phyloP scores from a whole-genome alignment of 1,139 yeast species.

The Lizanozyma gosingica region DNA sequence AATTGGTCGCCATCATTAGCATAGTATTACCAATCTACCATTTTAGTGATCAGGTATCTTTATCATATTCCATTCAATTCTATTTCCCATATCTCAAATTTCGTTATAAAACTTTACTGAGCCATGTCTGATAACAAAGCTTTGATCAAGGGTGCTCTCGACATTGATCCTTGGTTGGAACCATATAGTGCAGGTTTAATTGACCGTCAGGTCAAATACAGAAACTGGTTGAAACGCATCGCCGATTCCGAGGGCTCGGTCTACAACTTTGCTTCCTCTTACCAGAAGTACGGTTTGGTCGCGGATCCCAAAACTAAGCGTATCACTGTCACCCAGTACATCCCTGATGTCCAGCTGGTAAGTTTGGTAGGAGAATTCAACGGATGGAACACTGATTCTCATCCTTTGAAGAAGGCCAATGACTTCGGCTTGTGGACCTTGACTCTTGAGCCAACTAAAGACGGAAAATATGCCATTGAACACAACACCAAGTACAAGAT shows the following conservation, averaged over 20 bases:
- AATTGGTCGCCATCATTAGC: too few relatives aligned
- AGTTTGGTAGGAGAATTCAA: constrained; percentile 86
- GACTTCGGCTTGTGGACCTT: constrained; percentile 66
- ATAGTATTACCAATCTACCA: background rate
- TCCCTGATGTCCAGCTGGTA: constrained; percentile 76
- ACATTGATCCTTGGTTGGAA: constrained; percentile 79
- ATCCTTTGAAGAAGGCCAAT: constrained; percentile 44
- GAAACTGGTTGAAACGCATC: constrained; percentile 36
- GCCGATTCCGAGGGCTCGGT: constrained; percentile 39
- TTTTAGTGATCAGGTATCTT: too few relatives aligned
- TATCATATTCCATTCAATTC: too few relatives aligned
- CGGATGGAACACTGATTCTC: constrained; percentile 59
- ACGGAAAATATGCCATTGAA: constrained; percentile 57
- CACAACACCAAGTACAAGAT: constrained; percentile 80
- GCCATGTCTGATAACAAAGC: background rate
- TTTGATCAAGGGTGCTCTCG: constrained; percentile 46
- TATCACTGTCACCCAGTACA: constrained; percentile 70
- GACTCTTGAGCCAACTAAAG: constrained; percentile 38
- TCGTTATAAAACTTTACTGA: too few relatives aligned
- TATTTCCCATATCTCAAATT: too few relatives aligned
- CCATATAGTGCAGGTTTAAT: constrained; percentile 57
- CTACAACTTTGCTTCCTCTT: constrained; percentile 46
- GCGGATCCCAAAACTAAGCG: constrained; percentile 42
- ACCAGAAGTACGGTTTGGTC: constrained; percentile 69
- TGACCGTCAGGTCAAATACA: constrained; percentile 42